Base-by-base conservation (phyloP, 2,329 filamentous ascomycete species). In the Orbilia oligospora region DNA sequence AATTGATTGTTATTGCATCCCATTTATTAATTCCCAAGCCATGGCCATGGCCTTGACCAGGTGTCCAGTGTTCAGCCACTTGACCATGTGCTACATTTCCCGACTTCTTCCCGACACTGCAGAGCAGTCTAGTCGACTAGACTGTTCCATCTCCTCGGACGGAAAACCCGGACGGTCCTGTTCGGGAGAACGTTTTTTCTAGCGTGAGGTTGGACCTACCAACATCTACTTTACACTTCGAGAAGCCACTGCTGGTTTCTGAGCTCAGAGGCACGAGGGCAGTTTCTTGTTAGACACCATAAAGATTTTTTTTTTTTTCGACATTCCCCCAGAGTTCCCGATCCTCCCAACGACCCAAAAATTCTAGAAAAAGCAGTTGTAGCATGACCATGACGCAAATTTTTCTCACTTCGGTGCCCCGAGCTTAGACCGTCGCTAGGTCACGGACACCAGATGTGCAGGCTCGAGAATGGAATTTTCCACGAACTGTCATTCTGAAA, bases 231-330 rank as follows among this genome's bases (percentile, higher is more conserved):
- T 27, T 70, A 67, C 67, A 77, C 61, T 58, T 66, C 49, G 16
- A 36, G 64, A 77, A 61, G 51, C 66, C 58, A 71, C 72, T 41
- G 30, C 46, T 58, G 58, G 24, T 46, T 61, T 27, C 72, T n/a
- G n/a, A n/a, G n/a, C n/a, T 71, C 41, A 49, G 73, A 71, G 73
- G 67, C 67, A 77, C 51, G 67, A 71, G 66, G 41, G 24, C 30
- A 51, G 30, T 36, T 22, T 67, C 73, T 44, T 67, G 61, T 49
- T 30, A 8, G 44, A 48, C 10, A 46, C 33, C 27, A 14, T 1
- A 36, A 24, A 67, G 56, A 77, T 58, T 71, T 77, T 77, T 63
- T 58, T 71, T 77, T 77, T 63, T 63, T 56, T 71, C 63, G 36
- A 44, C 24, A 64, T 61, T 63, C 58, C 38, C 61, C 58, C 20